Evolutionary conservation across 2,329 filamentous ascomycete species (phyloP).

Genomic region (Calycina herbarum): DNA sequence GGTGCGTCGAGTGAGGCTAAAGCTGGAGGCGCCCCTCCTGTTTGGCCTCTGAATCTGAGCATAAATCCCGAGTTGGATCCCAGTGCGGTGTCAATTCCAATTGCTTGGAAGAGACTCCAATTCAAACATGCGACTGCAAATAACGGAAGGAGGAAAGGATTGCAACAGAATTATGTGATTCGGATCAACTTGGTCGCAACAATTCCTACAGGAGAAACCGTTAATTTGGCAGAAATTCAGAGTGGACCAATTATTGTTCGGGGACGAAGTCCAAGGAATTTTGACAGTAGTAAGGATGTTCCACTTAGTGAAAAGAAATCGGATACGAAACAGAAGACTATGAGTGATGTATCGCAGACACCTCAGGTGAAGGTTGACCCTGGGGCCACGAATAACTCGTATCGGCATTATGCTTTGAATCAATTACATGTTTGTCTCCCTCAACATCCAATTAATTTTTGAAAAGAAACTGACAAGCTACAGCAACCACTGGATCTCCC

Average conservation of each 20-base stretch:
- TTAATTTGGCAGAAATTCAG: conserved; percentile 78
- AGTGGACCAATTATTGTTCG: conserved; percentile 95
- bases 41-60: conserved; percentile 54
- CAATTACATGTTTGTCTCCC: conserved; percentile 29
- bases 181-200: conserved; percentile 81
- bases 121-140: conserved; percentile 97
- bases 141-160: conserved; percentile 87
- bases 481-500: conserved; percentile 34
- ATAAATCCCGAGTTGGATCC: conserved; percentile 72
- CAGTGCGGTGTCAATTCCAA: conserved; percentile 75
- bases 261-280: conserved; percentile 89
- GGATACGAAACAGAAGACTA: conserved; percentile 32
- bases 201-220: conserved; percentile 61
- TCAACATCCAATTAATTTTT: too few relatives aligned
- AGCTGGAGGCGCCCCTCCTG: conserved; percentile 53
- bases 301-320: conserved; percentile 52
- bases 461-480: conserved; percentile 2
- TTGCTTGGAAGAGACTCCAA: conserved; percentile 91
- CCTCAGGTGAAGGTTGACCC: conserved; percentile 35
- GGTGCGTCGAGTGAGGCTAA: conserved; percentile 34
- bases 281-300: conserved; percentile 85
- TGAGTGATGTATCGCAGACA: conserved; percentile 26
- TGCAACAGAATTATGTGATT: conserved; percentile 94
- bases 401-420: conserved; percentile 34
- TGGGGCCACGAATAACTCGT: conserved; percentile 25